Base-by-base conservation (phyloP, 2,329 filamentous ascomycete species). In the Amauroascus niger region DNA sequence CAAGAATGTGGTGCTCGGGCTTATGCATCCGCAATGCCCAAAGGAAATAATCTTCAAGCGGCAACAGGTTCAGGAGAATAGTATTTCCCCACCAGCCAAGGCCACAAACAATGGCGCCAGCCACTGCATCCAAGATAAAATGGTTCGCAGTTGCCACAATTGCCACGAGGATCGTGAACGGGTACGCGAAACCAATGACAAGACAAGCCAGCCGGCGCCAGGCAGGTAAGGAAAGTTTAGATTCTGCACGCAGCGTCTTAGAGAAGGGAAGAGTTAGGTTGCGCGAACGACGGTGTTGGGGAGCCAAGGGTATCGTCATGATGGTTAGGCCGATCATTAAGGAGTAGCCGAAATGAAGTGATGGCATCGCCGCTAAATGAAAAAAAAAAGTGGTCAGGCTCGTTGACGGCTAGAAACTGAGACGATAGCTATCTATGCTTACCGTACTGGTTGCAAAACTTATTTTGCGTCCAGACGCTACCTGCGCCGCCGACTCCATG, bases 361-460 rank as follows among this genome's bases (percentile, higher is more conserved):
- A 85, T 0, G 84, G 84, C 84, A 88, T 88, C 6, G 84, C 84
- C 52, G 82, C 81, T 82, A 47, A 24, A 4, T 9, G 6, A 68
- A 16, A 26, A 26, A 11, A 16, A 24, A 20, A 6, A 32, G 37
- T 14, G 8, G 4, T 8, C 28, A 18, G 33, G 28, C 16, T 11
- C 8, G 14, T 39, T 6, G 9, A 2, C 14, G 11, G 8, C 3
- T 11, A 35, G 9, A 11, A 35, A 35, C 6, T 4, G 6, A 35
- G 33, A 9, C 14, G 16, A 39, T 16, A 39, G 7, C 3, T 35
- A 14, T 11, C 13, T 4, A 16, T 30, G 9, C 75, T 69, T 63
- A 76, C 81, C 83, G 66, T 87, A 87, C 68, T 87, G 84, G 65
- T 87, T 87, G 68, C 83, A 87, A 67, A 87, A 87, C 57, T 75